Base-by-base conservation (phyloP, 768 basidiomycete species). In the Kwoniella heveanensis region DNA sequence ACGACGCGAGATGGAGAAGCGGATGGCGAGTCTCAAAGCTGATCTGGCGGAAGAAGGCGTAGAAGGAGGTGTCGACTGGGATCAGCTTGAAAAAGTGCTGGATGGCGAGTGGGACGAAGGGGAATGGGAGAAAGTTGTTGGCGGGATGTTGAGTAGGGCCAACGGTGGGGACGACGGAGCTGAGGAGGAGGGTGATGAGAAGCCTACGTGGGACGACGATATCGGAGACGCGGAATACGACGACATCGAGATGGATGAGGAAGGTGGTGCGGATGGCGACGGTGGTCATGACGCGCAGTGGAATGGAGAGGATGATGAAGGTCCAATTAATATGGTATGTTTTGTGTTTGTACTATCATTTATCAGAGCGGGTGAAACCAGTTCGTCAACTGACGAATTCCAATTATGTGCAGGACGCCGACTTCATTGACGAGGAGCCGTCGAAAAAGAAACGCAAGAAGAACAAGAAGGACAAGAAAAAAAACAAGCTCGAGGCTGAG, bases 41-140 rank as follows among this genome's bases (percentile, higher is more conserved):
- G 92, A 96, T 70, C 81, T 85, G 85, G 70, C 83, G 83, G 57
- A 29, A 15, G 68, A 90, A 51, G 60, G 65, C n/a, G 66, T 65
- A 1, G 65, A 66, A 30, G 68, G 70, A 0, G 68, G 66, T 15
- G 57, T 76, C 21, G 75, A 78, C 56, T 72, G 72, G 72, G 63
- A 53, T 27, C 64, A 89, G 77, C 81, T 96, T 60, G 88, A 91
- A 77, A 82, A 83, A 68, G 86, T 95, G 70, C 81, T 99, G 6
- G 93, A 98, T 12, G 91, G 87, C 1, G 93, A 97, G 49, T 98
- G 91, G 89, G 92, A 97, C 71, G 89, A 91, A 13, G 86, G 84
- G 12, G 85, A 86, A 59, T 91, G 96, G 74, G 92, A 96, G 67
- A 80, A 78, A 36, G 90, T 91, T 77, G 92, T 99, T 88, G 83